phyloP scores from a whole-genome alignment of 2,329 filamentous ascomycete species.

The Pseudogymnoascus sp. region DNA sequence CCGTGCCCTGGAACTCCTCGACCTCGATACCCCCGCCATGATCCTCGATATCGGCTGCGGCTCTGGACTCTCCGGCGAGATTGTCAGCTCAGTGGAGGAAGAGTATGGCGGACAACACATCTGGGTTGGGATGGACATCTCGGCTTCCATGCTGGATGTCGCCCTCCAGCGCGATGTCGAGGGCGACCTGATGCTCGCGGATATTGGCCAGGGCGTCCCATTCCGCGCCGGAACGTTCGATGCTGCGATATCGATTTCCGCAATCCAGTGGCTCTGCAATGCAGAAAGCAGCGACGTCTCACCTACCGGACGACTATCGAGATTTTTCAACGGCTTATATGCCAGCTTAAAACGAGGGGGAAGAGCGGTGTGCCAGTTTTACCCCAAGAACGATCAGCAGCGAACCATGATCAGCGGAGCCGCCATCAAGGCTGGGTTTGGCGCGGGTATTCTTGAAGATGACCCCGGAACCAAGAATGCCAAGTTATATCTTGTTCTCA shows the following conservation, averaged over 20 bases:
- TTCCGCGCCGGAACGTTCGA: conserved; percentile 91
- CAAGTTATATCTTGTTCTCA: conserved; percentile 93
- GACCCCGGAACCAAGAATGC: conserved; percentile 93
- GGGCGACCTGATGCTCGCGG: conserved; percentile 85
- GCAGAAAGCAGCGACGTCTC: conserved; percentile 81
- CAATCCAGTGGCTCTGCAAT: conserved; percentile 98
- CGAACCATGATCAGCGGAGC: conserved; percentile 85
- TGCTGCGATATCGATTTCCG: conserved; percentile 87
- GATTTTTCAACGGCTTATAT: conserved; percentile 93
- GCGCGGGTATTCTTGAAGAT: conserved; percentile 88
- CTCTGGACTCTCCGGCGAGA: conserved; percentile 88
- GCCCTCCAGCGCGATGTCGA: conserved; percentile 87
- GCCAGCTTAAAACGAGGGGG: conserved; percentile 74
- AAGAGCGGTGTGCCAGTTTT: conserved; percentile 92
- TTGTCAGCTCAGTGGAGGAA: conserved; percentile 63
- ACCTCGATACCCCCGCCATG: conserved; percentile 68
- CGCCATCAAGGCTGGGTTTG: conserved; percentile 88
- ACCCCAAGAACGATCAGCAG: conserved; percentile 90
- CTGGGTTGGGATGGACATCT: conserved; percentile 97
- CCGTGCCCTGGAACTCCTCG: conserved; percentile 83
- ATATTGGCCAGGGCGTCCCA: conserved; percentile 91
- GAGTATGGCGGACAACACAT: conserved; percentile 77
- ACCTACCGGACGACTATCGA: conserved; percentile 63
- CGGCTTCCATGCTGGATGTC: conserved; percentile 91
- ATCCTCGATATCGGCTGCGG: conserved; percentile 97